Evolutionary conservation across 2,329 filamentous ascomycete species (phyloP), one percentile per base, ranked within the genome.

Genomic region (Neocatenulostroma microsporum): DNA sequence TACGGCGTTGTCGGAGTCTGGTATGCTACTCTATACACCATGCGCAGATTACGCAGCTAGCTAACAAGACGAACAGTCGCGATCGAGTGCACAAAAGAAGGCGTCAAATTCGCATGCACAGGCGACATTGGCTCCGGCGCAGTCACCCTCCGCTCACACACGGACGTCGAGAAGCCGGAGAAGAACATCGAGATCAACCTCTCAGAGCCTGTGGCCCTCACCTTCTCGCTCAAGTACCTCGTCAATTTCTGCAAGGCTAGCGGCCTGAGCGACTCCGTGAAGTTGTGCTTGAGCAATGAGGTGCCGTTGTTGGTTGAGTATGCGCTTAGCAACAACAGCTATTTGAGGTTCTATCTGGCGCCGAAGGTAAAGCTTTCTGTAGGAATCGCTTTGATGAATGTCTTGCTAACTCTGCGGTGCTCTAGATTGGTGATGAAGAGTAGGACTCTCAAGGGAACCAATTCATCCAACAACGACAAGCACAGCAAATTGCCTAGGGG

Each of bases 221-320:
- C 89, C 33, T 98, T 98, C 72, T 96, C 91, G 21, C 82, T 98
- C 56, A 98, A 98, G 72, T 98, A 98, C 69, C 81, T 98, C 3
- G 85, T 94, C 74, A 96, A 96, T 76, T 98, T 98, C 72, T 96
- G 91, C 83, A 98, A 98, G 72, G 93, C 93, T 21, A 83, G 86
- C 46, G 80, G 78, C 36, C 72, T 98, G 44, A 89, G 88, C 25
- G 70, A 64, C 51, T 73, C 76, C 49, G 93, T 98, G 65, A 91
- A 84, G 69, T 80, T 98, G 53, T 94, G 84, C 68, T 75, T 98
- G 51, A 96, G 89, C 36, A 88, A 87, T 64, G 91, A 98, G 67
- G 89, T 98, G 34, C 91, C 91, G 19, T 78, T 98, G 49, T 72
- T 96, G 53, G 91, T 98, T 29, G 91, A 98, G 71, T 98, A 96